Conservation (phyloP, 2,329 filamentous ascomycete species). For the Aureobasidium sp. region DNA sequence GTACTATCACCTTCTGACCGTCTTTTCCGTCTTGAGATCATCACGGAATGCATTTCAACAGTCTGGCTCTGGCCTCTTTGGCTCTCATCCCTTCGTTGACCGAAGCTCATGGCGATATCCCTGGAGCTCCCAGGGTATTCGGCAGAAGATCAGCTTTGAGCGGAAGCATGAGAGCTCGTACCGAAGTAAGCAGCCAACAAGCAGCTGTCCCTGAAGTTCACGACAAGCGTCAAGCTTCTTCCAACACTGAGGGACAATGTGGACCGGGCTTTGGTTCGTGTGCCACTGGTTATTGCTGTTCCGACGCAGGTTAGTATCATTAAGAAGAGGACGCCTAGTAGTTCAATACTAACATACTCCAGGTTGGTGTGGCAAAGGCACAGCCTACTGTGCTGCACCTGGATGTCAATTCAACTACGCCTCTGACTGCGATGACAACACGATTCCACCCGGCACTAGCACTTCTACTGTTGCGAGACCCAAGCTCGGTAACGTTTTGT, state of each 20-base stretch:
- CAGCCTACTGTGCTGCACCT: conserved; percentile 52
- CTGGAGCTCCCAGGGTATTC: conserved; percentile 2
- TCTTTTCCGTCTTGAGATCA: not conserved
- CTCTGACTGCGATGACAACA: conserved; percentile 53
- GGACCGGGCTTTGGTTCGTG: conserved; percentile 2
- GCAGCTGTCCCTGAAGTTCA: not conserved
- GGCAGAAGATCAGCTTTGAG: not conserved
- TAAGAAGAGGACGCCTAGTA: not conserved
- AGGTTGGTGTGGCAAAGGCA: conserved; percentile 39
- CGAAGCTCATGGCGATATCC: not conserved
- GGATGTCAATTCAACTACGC: conserved; percentile 55
- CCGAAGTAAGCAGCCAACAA: not conserved
- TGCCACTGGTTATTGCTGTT: conserved; percentile 9
- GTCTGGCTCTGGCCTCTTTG: not conserved
- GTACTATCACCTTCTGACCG: not conserved
- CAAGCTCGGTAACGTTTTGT: conserved; percentile 45
- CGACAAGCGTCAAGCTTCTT: conserved; percentile 1
- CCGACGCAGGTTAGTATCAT: not conserved
- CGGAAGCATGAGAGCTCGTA: not conserved
- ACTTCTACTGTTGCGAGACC: conserved; percentile 46
- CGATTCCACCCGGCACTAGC: conserved; percentile 44
- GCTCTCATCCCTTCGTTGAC: not conserved
- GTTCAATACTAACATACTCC: not conserved
- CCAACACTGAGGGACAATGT: conserved; percentile 8
- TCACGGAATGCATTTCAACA: conserved; percentile 7